These are phyloP conservation scores for Theobroma cacao DNA, from an alignment of 345 rosid species.

Conservation along the genomic window DNA sequence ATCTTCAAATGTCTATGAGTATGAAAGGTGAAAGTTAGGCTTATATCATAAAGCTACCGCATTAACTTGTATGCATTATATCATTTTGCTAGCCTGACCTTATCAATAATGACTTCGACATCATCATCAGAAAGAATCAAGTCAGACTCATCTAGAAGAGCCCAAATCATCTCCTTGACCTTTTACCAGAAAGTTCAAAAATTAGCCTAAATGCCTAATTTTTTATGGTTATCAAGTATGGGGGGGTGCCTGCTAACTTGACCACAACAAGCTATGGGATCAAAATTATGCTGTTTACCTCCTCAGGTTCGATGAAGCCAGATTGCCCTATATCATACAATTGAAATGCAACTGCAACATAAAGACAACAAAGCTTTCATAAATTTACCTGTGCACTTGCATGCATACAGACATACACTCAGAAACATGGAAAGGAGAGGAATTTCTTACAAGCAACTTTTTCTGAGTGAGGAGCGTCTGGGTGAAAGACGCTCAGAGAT, in stretches of 20 bases:
- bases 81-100: constrained; percentile 23
- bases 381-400: neutral
- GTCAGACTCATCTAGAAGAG: constrained; percentile 43
- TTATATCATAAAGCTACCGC: neutral
- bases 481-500: constrained; percentile 69
- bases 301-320: constrained; percentile 56
- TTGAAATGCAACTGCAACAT: constrained; percentile 49
- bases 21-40: neutral
- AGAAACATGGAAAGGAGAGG: neutral
- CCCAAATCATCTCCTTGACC: constrained; percentile 43
- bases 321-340: constrained; percentile 54
- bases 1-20: constrained; percentile 41
- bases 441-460: constrained; percentile 53
- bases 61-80: neutral
- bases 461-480: constrained; percentile 48
- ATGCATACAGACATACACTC: neutral
- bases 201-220: neutral
- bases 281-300: constrained; percentile 31
- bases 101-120: constrained; percentile 34
- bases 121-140: constrained; percentile 36
- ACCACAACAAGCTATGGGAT: neutral
- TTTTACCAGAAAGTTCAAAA: neutral
- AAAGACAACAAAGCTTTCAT: neutral
- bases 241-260: neutral
- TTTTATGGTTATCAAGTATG: neutral